A percentile compares a stretch with the other conserved stretches of the same genome.
phyloP scores from a whole-genome alignment of 257 asterid genomes.

The Hygrophila difformis region DNA sequence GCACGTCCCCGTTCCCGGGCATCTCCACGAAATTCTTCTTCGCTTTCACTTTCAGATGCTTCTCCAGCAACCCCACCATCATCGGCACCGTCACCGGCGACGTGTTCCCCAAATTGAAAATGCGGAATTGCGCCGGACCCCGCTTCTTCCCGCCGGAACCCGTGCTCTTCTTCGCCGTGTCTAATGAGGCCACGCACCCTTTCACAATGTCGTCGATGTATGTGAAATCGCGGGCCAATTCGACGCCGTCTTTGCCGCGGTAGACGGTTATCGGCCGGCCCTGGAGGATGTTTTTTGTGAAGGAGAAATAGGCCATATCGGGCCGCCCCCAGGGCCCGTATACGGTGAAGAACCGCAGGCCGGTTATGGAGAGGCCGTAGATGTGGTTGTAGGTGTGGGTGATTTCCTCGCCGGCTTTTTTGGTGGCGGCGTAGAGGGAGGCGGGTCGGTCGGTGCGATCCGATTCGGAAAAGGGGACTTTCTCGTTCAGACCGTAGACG shows the following conservation, averaged over 20 bases:
- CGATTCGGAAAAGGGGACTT: slow-evolving; percentile 50
- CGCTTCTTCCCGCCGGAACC: slow-evolving; percentile 59
- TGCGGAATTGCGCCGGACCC: slow-evolving; percentile 46
- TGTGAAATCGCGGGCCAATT: slow-evolving; percentile 54
- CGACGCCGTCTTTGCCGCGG: slow-evolving; percentile 45
- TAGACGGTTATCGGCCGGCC: slow-evolving; percentile 45
- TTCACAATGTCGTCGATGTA: slow-evolving; percentile 53
- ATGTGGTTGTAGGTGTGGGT: slow-evolving; percentile 48
- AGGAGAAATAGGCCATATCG: slow-evolving; percentile 57
- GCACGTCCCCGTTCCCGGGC: slow-evolving; percentile 72
- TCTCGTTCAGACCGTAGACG: slow-evolving; percentile 47
- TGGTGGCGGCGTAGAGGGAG: slow-evolving; percentile 53
- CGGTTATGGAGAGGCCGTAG: slow-evolving; percentile 51
- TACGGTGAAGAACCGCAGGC: slow-evolving; percentile 50
- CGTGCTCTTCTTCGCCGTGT: slow-evolving; percentile 46
- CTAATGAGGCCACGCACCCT: slow-evolving; percentile 48
- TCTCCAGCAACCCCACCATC: slow-evolving; percentile 50
- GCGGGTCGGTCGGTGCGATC: slow-evolving; percentile 56
- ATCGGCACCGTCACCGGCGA: slow-evolving; percentile 57
- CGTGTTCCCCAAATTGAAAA: slow-evolving; percentile 49
- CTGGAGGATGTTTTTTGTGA: slow-evolving; percentile 36
- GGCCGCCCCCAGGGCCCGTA: slow-evolving; percentile 70
- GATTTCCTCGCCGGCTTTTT: slow-evolving; percentile 51
- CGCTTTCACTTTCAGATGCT: slow-evolving; percentile 43
- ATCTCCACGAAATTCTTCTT: slow-evolving; percentile 39